These are phyloP conservation scores for Rhododendron mucronatum DNA, from an alignment of 148 eudicot genomes.

Conservation along the genomic window DNA sequence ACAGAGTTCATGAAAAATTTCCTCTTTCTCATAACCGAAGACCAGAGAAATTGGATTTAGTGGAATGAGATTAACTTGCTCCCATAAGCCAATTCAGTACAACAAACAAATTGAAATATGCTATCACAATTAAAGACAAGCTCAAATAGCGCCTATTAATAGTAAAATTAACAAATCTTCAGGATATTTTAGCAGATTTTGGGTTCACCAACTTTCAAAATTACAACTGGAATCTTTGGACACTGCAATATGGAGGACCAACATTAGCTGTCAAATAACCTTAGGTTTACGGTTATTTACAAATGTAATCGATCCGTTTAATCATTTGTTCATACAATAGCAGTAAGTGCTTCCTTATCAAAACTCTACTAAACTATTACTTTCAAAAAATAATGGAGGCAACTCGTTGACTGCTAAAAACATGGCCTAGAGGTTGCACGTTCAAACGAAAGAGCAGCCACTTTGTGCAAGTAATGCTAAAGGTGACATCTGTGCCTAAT, in stretches of 20 bases:
- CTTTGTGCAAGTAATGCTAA: neutral
- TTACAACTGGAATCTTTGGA: neutral
- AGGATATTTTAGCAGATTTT: neutral
- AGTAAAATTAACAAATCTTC: neutral
- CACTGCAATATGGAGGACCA: neutral
- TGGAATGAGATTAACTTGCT: slow-evolving; percentile 1
- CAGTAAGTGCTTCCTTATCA: neutral
- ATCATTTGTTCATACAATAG: neutral
- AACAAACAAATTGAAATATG: neutral
- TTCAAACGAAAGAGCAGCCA: neutral
- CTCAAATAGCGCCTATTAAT: neutral
- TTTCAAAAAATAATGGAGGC: neutral
- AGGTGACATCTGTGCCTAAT: neutral
- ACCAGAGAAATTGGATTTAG: neutral
- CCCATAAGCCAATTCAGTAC: neutral
- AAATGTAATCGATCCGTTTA: neutral
- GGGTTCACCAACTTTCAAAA: neutral
- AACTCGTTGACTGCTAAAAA: neutral
- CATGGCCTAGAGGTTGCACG: neutral
- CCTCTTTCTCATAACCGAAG: neutral
- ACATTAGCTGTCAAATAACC: neutral
- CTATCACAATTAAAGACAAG: neutral
- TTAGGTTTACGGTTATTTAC: neutral
- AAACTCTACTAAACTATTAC: neutral
- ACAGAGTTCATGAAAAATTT: neutral